These are phyloP conservation scores for Bruguiera gymnorhiza DNA, from an alignment of 345 rosid species.

Conservation along the genomic window DNA sequence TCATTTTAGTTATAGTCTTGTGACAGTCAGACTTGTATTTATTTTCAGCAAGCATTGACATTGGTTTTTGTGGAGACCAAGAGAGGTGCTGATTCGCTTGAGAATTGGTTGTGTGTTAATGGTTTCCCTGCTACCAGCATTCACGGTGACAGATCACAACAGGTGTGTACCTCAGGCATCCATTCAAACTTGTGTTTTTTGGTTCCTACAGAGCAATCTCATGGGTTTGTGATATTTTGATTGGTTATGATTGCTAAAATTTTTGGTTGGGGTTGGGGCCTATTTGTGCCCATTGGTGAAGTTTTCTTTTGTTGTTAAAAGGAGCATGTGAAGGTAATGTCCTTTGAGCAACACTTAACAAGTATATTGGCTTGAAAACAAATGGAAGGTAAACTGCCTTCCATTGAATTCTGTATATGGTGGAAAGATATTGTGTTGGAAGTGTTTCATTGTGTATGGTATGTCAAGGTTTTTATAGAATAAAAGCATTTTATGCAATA, in stretches of 20 bases:
- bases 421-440: too few relatives aligned
- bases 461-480: too few relatives aligned
- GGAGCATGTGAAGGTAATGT: too few relatives aligned
- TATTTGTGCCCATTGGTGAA: not conserved
- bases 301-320: not conserved
- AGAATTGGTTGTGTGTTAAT: constrained; percentile 78
- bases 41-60: constrained; percentile 85
- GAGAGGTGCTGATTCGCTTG: constrained; percentile 92
- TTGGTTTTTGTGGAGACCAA: constrained; percentile 99
- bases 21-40: not conserved
- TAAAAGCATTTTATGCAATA: too few relatives aligned
- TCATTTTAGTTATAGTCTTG: not conserved
- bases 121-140: constrained; percentile 93
- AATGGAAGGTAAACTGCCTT: too few relatives aligned
- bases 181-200: not conserved
- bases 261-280: not conserved
- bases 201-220: not conserved
- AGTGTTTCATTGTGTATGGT: too few relatives aligned
- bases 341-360: too few relatives aligned
- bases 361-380: too few relatives aligned
- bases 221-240: not conserved
- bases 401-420: too few relatives aligned
- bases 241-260: not conserved
- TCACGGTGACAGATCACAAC: constrained; percentile 96
- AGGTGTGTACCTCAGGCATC: constrained; percentile 37